phyloP scores from a whole-genome alignment of 257 asterid species.

The Solanum verrucosum region DNA sequence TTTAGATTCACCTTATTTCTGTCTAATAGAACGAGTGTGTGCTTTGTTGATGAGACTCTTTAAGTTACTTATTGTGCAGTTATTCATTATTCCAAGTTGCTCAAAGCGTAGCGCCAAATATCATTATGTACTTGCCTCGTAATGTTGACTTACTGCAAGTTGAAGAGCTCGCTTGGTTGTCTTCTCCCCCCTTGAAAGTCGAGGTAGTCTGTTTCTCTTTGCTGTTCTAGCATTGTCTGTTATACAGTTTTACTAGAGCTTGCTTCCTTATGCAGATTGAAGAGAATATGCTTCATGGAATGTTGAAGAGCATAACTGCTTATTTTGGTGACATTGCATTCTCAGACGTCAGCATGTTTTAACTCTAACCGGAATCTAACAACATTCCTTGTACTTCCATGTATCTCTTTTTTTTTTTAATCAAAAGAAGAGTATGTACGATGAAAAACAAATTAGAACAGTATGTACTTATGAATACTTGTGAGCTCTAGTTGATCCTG shows the following conservation, averaged over 20 bases:
- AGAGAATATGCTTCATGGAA: conserved; percentile 39
- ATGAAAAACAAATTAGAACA: background rate
- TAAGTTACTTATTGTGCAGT: conserved; percentile 27
- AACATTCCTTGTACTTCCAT: background rate
- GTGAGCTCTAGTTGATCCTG: background rate
- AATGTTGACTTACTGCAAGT: conserved; percentile 56
- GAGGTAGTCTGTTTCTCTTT: conserved; percentile 29
- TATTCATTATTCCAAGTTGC: conserved; percentile 60
- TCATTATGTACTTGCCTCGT: conserved; percentile 72
- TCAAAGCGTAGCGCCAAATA: conserved; percentile 56
- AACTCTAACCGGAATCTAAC: background rate
- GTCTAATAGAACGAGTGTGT: too few relatives aligned
- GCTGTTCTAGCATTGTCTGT: background rate
- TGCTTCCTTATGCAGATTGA: conserved; percentile 43
- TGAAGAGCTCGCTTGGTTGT: conserved; percentile 65
- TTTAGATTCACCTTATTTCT: background rate
- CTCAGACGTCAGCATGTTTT: background rate
- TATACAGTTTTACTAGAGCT: background rate
- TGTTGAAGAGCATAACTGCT: conserved; percentile 46
- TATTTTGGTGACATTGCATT: conserved; percentile 42
- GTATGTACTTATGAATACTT: background rate
- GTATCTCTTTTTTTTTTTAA: background rate
- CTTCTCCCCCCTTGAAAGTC: conserved; percentile 64
- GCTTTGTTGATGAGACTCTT: background rate
- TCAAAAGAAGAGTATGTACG: background rate